These are phyloP conservation scores for Pycnococcus provasolii DNA, from an alignment of 139 green algal genomes.

Conservation along the genomic window DNA sequence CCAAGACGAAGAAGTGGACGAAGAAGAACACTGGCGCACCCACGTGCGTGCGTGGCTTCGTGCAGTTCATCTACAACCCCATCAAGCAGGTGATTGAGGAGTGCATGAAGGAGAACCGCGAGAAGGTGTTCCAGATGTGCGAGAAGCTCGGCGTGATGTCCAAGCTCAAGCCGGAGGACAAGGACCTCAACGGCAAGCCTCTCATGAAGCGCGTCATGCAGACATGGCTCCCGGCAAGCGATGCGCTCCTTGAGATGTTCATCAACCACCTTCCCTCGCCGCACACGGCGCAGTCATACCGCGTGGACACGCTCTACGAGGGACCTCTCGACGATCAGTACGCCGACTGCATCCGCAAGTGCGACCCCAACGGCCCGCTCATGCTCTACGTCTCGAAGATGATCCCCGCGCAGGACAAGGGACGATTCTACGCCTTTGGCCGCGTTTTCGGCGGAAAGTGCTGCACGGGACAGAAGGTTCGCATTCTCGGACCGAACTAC, in stretches of 20 bases:
- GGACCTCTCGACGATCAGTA: conserved; percentile 91
- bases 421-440: conserved; percentile 96
- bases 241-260: conserved; percentile 98
- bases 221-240: conserved; percentile 80
- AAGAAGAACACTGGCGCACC: conserved; percentile 77
- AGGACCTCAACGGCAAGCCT: conserved; percentile 88
- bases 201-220: conserved; percentile 74
- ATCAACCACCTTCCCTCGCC: conserved; percentile 70
- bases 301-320: conserved; percentile 95
- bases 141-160: conserved; percentile 70
- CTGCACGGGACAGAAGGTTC: conserved; percentile 86
- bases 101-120: conserved; percentile 91
- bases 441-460: conserved; percentile 91
- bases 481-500: conserved; percentile 98
- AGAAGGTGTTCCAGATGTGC: conserved; percentile 89
- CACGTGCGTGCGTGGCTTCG: conserved; percentile 90
- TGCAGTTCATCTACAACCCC: conserved; percentile 96
- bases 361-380: conserved; percentile 84
- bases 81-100: conserved; percentile 82
- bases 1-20: conserved; percentile 94
- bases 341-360: conserved; percentile 84
- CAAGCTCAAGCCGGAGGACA: conserved; percentile 81
- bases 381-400: conserved; percentile 99
- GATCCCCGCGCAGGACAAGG: conserved; percentile 95
- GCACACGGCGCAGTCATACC: conserved; percentile 82